A percentile compares a stretch with the other conserved stretches of the same genome.
phyloP scores from a whole-genome alignment of 768 basidiomycete genomes.

The Kwoniella mangroviensis region DNA sequence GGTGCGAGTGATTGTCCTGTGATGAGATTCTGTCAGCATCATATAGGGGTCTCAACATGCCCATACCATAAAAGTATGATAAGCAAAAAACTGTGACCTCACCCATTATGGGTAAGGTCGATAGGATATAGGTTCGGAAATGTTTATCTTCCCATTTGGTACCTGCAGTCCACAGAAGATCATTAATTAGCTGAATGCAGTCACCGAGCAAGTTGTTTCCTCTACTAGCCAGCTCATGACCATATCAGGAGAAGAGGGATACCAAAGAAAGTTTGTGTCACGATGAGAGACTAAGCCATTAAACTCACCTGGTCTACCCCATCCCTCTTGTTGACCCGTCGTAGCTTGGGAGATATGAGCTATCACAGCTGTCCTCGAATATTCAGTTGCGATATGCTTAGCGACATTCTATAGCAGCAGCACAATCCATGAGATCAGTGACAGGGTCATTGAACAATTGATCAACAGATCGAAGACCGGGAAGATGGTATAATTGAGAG shows the following conservation, averaged over 20 bases:
- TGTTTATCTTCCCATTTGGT: slow-evolving; percentile 49
- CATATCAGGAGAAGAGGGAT: no score
- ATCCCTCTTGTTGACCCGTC: slow-evolving; percentile 55
- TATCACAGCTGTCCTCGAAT: slow-evolving; percentile 55
- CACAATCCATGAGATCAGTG: not conserved
- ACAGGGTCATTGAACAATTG: no score
- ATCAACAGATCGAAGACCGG: not conserved
- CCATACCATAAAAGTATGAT: not conserved
- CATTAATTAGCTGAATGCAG: no score
- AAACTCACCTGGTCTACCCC: slow-evolving; percentile 55
- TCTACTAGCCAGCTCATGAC: no score
- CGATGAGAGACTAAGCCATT: not conserved
- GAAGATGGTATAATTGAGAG: not conserved
- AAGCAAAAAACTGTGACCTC: slow-evolving; percentile 16
- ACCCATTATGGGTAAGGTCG: slow-evolving; percentile 41
- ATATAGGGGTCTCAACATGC: not conserved
- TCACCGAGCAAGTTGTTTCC: no score
- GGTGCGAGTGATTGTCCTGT: slow-evolving; percentile 28
- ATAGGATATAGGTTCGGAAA: slow-evolving; percentile 40
- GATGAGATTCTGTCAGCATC: not conserved
- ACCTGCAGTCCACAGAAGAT: slow-evolving; percentile 16
- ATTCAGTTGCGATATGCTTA: slow-evolving; percentile 55
- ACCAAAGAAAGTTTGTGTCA: not conserved
- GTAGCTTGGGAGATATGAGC: slow-evolving; percentile 58
- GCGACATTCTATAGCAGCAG: slow-evolving; percentile 42